phyloP scores from a whole-genome alignment of 2,329 filamentous ascomycete genomes.

The Stagonosporopsis vannaccii region DNA sequence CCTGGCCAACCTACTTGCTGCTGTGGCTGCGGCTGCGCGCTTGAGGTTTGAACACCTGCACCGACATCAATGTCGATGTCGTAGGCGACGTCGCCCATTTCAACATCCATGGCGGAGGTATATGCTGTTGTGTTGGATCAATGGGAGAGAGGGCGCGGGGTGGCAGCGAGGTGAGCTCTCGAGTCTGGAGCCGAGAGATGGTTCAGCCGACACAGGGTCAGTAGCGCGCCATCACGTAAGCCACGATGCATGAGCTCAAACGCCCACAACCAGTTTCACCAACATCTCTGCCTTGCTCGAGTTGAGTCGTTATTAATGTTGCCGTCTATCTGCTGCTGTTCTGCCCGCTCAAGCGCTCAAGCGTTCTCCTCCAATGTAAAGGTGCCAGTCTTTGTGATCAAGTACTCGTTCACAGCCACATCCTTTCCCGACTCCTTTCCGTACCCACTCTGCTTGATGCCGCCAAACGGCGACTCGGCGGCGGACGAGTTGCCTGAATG shows the following conservation, averaged over 20 bases:
- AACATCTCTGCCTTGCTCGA: background rate
- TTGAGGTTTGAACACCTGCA: constrained; percentile 24
- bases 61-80: constrained; percentile 48
- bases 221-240: constrained; percentile 15
- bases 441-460: constrained; percentile 72
- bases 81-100: constrained; percentile 46
- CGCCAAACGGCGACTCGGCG: constrained; percentile 71
- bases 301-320: background rate
- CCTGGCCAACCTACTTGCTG: constrained; percentile 25
- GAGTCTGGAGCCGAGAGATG: background rate
- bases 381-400: constrained; percentile 71
- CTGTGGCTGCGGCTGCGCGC: constrained; percentile 34
- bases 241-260: constrained; percentile 1
- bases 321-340: background rate
- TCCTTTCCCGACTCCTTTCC: constrained; percentile 73
- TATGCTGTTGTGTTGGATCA: constrained; percentile 9
- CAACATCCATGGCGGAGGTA: constrained; percentile 40
- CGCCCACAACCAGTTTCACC: background rate
- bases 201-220: constrained; percentile 6
- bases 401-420: constrained; percentile 68
- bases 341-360: background rate
- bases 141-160: constrained; percentile 23
- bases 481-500: constrained; percentile 66
- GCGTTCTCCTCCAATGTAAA: constrained; percentile 60
- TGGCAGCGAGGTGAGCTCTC: constrained; percentile 14